Conservation (phyloP, 2,329 filamentous ascomycete genomes). For the Endothia cerciana region DNA sequence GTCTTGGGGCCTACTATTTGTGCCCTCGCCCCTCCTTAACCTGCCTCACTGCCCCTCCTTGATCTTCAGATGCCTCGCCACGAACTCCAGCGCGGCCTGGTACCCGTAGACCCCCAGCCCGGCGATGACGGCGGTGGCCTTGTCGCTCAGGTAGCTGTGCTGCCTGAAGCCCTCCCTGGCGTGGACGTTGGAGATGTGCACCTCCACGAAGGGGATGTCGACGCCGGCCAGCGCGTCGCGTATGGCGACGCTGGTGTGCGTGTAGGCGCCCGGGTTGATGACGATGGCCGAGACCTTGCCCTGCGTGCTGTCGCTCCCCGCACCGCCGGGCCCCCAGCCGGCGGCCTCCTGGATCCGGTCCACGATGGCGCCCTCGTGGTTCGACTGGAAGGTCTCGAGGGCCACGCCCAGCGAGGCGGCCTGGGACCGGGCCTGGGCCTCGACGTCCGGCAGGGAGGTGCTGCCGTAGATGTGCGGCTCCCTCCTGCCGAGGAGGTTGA, state of each 20-base stretch:
- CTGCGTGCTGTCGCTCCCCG: not conserved
- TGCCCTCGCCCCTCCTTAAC: not conserved
- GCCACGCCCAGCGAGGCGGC: slow-evolving; percentile 50
- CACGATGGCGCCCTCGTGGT: slow-evolving; percentile 75
- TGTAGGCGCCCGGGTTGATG: slow-evolving; percentile 77
- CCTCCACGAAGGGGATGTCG: slow-evolving; percentile 73
- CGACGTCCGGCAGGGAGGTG: slow-evolving; percentile 68
- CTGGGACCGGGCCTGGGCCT: slow-evolving; percentile 51
- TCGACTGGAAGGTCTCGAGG: slow-evolving; percentile 71
- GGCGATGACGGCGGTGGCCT: slow-evolving; percentile 74
- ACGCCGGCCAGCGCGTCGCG: slow-evolving; percentile 75
- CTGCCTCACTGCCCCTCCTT: slow-evolving; percentile 31
- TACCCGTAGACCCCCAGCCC: slow-evolving; percentile 69
- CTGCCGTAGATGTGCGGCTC: slow-evolving; percentile 76
- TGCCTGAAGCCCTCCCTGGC: slow-evolving; percentile 69
- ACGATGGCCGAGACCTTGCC: slow-evolving; percentile 64
- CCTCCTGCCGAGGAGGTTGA: slow-evolving; percentile 76
- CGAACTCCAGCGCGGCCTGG: slow-evolving; percentile 61
- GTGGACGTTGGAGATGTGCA: slow-evolving; percentile 79
- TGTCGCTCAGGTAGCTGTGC: slow-evolving; percentile 75
- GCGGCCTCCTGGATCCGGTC: slow-evolving; percentile 74
- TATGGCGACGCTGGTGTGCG: slow-evolving; percentile 76
- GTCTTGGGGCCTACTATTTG: not conserved
- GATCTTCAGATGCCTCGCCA: slow-evolving; percentile 49
- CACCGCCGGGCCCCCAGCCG: slow-evolving; percentile 33